Evolutionary conservation across 106 monocot species (phyloP).

Genomic region (Apostasia ramifera): DNA sequence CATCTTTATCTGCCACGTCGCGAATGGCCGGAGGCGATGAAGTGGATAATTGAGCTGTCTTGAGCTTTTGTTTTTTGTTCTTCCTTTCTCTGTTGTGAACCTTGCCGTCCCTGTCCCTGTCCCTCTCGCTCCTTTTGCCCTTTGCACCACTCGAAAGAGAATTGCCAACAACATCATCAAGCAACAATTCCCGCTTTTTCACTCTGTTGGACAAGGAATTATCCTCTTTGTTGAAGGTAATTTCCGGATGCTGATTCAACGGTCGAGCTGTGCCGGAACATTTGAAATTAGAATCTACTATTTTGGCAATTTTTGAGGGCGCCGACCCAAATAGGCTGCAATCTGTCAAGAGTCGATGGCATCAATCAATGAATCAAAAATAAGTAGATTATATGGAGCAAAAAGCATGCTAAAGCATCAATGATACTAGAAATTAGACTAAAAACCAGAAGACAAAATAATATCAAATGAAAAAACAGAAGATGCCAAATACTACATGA

Average conservation of each 20-base stretch:
- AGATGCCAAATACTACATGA: too few species aligned
- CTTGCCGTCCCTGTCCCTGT: constrained; percentile 42
- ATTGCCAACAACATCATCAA: constrained; percentile 50
- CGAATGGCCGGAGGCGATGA: constrained; percentile 12
- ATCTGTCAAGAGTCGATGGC: constrained; percentile 12
- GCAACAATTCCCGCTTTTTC: constrained; percentile 47
- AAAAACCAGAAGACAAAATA: neutral
- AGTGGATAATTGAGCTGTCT: constrained; percentile 35
- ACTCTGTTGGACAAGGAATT: constrained; percentile 24
- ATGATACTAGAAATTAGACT: neutral
- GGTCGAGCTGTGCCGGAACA: constrained; percentile 14
- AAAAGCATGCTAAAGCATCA: neutral
- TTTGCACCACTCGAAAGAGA: constrained; percentile 38
- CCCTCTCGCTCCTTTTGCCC: constrained; percentile 61
- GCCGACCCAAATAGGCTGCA: neutral
- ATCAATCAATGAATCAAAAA: neutral
- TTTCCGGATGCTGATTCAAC: constrained; percentile 20
- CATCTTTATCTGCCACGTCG: constrained; percentile 13
- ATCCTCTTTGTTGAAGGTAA: constrained; percentile 25
- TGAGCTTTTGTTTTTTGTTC: constrained; percentile 47
- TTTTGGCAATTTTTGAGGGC: constrained; percentile 7
- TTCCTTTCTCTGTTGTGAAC: constrained; percentile 37
- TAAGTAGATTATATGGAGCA: neutral
- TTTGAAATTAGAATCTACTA: constrained; percentile 1
- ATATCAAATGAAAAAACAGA: neutral